Evolutionary conservation across 192 early-diverging fungal genomes (phyloP), one percentile per base, ranked within the genome.

Genomic region (Podila epicladia): DNA sequence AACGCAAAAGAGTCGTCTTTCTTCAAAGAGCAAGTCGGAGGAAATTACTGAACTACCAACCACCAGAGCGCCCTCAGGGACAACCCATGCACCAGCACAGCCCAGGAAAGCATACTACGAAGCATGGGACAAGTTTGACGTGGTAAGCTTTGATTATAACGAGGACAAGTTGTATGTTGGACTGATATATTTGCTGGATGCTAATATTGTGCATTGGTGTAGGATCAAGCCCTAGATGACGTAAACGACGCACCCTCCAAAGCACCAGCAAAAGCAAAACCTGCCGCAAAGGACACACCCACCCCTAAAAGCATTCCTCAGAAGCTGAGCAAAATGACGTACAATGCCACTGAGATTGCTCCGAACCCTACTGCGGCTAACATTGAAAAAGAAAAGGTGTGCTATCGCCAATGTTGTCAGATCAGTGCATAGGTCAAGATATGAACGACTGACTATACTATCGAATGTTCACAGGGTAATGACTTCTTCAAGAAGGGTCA

Each of bases 401-500:
- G 22, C 3, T 22, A 45, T 45, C 12, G 15, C 41, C 4, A 17
- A 15, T 45, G 11, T 17, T 55, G 19, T 55, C 53, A 55, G 9
- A 37, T 24, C 8, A 24, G 22, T 2, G 24, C 24, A 22, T 26
- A 8, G n/a, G 13, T 24, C 53, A 55, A 22, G 53, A 6, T 9
- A n/a, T 24, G 53, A 6, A 37, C 53, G 24, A 55, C 53, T 29
- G 19, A 49, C n/a, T 29, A 0, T 50, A 24, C 12, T 26, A 9
- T 17, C 17, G 0, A 55, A 55, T 24, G 2, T 62, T 62, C 17
- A 62, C 28, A 87, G 75, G 94, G 93, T 49, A 95, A 94, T 75
- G 83, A 72, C 6, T 85, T 76, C 33, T 91, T 90, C 65, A 84
- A 85, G 64, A 88, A 88, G 65, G 83, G 84, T 11, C 74, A 88